phyloP scores from a whole-genome alignment of 1,284 basidiomycete species.

The Apiotrichum montevideense region DNA sequence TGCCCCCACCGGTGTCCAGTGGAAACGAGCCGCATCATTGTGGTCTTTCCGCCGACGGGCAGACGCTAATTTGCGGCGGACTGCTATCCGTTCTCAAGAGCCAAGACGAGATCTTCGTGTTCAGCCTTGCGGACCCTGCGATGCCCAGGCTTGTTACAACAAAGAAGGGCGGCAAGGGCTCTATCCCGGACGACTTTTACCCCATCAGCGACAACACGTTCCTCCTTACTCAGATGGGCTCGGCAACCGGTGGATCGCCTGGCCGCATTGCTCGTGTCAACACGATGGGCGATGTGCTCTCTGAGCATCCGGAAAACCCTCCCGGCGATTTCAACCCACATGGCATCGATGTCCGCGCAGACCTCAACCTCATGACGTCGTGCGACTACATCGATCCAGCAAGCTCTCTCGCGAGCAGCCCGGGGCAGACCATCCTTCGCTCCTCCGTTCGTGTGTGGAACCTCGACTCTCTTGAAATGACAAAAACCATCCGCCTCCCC shows the following conservation, averaged over 20 bases:
- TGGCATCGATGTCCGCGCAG: conserved; percentile 11
- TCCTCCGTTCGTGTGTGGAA: conserved; percentile 12
- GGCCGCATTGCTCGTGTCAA: conserved; percentile 6
- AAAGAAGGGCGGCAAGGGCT: neutral
- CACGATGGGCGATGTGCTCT: conserved; percentile 6
- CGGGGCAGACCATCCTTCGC: conserved; percentile 2
- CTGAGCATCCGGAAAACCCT: neutral
- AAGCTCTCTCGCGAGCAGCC: conserved; percentile 1
- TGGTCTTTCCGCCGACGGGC: conserved; percentile 3
- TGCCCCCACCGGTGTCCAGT: neutral
- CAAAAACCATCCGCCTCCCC: conserved; percentile 6
- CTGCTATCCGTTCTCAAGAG: conserved; percentile 9
- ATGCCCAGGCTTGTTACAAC: conserved; percentile 1
- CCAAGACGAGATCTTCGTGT: conserved; percentile 11
- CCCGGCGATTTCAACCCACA: conserved; percentile 13
- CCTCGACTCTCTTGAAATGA: conserved; percentile 7
- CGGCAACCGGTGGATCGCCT: conserved; percentile 3
- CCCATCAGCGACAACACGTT: conserved; percentile 9
- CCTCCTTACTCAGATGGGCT: conserved; percentile 14
- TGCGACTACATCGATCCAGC: conserved; percentile 11
- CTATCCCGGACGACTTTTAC: conserved; percentile 13
- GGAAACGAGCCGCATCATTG: conserved; percentile 17
- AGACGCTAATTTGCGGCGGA: conserved; percentile 10
- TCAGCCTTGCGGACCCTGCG: conserved; percentile 6
- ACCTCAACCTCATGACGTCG: conserved; percentile 14